Evolutionary conservation across 2,329 filamentous ascomycete species (phyloP).

Genomic region (Byssoonygena ceratinophila): DNA sequence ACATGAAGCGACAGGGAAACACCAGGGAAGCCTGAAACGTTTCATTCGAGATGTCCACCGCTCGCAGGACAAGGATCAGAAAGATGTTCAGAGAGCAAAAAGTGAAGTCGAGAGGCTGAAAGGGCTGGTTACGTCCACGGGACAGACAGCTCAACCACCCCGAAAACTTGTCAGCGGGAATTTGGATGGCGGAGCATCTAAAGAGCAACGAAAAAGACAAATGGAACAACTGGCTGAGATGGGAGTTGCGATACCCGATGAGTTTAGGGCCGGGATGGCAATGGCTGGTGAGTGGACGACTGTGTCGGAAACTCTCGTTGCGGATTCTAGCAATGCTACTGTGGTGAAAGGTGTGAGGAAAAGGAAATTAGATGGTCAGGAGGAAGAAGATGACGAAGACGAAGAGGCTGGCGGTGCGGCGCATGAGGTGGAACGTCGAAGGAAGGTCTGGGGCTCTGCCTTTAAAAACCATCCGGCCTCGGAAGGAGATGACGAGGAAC

Average conservation of each 20-base stretch:
- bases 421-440: constrained; percentile 16
- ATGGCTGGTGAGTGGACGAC: constrained; percentile 82
- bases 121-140: constrained; percentile 51
- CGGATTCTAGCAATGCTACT: constrained; percentile 26
- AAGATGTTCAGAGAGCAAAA: constrained; percentile 71
- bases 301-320: constrained; percentile 42
- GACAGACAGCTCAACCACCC: constrained; percentile 17
- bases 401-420: constrained; percentile 27
- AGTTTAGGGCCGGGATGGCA: constrained; percentile 68
- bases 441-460: constrained; percentile 37
- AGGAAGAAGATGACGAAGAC: constrained; percentile 36
- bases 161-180: constrained; percentile 25
- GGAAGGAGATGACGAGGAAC: constrained; percentile 28
- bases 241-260: constrained; percentile 73
- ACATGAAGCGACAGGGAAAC: constrained; percentile 75
- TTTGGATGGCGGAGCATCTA: constrained; percentile 23
- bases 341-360: constrained; percentile 38
- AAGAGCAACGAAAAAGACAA: constrained; percentile 67
- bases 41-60: constrained; percentile 83
- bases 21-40: constrained; percentile 77
- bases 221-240: constrained; percentile 78
- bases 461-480: constrained; percentile 31
- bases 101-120: constrained; percentile 79
- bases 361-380: constrained; percentile 35
- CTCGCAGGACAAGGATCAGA: constrained; percentile 65